Percentiles rank a stretch among this genome's conserved stretches.
Conservation (phyloP, 176 grass and related monocot species). For the Lolium multiflorum region DNA sequence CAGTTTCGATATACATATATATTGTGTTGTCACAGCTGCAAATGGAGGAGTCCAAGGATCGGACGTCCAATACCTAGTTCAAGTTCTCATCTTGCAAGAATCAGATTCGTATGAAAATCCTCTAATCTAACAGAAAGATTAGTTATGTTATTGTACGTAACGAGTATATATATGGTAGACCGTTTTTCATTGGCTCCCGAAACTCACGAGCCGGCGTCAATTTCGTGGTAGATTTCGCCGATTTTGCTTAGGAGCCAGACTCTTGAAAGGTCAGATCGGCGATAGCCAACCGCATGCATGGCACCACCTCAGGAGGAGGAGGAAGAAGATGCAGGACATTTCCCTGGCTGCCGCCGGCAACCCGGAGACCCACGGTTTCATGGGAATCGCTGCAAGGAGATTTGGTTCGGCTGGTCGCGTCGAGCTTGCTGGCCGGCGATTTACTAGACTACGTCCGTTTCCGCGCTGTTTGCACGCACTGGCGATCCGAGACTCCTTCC, state of each 20-base stretch:
- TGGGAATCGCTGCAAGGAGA: slow-evolving; percentile 14
- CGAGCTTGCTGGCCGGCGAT: background rate
- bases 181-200: background rate
- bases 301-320: background rate
- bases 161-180: too few relatives aligned
- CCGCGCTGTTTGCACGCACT: background rate
- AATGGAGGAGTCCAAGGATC: too few relatives aligned
- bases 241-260: background rate
- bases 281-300: background rate
- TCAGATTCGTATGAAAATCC: background rate
- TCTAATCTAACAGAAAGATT: background rate
- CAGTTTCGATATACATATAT: too few relatives aligned
- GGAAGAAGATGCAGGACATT: background rate
- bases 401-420: background rate
- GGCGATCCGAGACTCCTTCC: background rate
- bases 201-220: background rate
- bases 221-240: background rate
- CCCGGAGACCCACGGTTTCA: background rate
- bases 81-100: background rate
- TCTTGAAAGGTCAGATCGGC: background rate
- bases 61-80: background rate
- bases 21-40: too few relatives aligned
- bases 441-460: background rate
- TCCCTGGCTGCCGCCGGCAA: background rate
- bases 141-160: background rate